Evolutionary conservation across 164 flowering plant species (phyloP).

Genomic region (Warburgia ugandensis): DNA sequence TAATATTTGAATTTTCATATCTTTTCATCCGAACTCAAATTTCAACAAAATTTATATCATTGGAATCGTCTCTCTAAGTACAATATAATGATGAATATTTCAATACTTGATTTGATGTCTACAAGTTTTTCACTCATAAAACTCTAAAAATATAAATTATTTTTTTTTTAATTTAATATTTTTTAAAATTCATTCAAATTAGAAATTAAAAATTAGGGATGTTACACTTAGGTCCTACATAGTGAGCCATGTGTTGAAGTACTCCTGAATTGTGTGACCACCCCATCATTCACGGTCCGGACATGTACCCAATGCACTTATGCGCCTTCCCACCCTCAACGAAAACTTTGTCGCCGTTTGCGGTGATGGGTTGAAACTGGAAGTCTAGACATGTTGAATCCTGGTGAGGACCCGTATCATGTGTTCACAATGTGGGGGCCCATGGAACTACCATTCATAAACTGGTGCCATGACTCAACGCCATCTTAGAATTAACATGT

Average conservation of each 20-base stretch:
- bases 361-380: conserved; percentile 48
- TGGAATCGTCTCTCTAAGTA: too few species aligned
- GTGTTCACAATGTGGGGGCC: conserved; percentile 71
- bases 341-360: conserved; percentile 56
- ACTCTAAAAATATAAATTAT: too few species aligned
- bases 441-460: conserved; percentile 90
- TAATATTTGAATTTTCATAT: too few species aligned
- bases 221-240: conserved; percentile 54
- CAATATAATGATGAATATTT: too few species aligned
- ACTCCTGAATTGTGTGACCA: conserved; percentile 68
- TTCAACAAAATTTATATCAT: too few species aligned
- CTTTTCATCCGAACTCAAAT: too few species aligned
- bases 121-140: too few species aligned
- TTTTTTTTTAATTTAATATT: too few species aligned
- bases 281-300: conserved; percentile 60
- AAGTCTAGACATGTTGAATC: conserved; percentile 26
- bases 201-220: too few species aligned
- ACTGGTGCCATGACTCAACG: conserved; percentile 39
- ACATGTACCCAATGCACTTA: conserved; percentile 82
- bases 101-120: too few species aligned
- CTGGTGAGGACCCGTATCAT: conserved; percentile 81
- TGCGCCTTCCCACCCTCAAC: conserved; percentile 81
- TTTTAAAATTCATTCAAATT: too few species aligned
- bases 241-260: conserved; percentile 78
- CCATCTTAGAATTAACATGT: conserved; percentile 19